phyloP scores from a whole-genome alignment of 2,329 filamentous ascomycete species.

The Capronia coronata region DNA sequence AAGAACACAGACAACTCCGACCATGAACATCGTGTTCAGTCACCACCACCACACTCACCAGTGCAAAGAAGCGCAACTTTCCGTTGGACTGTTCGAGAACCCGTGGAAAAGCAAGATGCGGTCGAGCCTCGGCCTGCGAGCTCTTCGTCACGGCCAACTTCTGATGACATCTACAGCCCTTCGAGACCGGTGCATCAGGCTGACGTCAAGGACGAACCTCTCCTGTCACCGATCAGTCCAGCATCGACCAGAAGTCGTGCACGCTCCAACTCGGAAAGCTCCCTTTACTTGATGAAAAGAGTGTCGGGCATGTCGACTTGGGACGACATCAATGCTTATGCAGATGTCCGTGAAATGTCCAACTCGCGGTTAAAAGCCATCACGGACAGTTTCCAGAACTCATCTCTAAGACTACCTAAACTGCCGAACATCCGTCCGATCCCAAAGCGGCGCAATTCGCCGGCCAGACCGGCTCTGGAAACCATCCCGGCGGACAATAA shows the following conservation, averaged over 20 bases:
- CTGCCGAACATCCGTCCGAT: constrained; percentile 37
- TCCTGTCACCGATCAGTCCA: constrained; percentile 30
- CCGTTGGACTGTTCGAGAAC: constrained; percentile 8
- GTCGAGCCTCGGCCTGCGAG: not conserved
- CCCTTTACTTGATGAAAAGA: constrained; percentile 63
- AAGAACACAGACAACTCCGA: not conserved
- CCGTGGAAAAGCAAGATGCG: constrained; percentile 2
- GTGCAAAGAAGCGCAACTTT: constrained; percentile 2
- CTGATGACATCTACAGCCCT: not conserved
- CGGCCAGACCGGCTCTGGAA: not conserved
- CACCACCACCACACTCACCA: constrained; percentile 2
- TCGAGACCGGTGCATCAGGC: constrained; percentile 24
- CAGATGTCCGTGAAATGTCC: constrained; percentile 73
- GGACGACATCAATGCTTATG: constrained; percentile 75
- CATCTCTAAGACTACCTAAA: constrained; percentile 61
- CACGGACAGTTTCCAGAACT: constrained; percentile 78
- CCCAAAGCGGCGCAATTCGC: constrained; percentile 8
- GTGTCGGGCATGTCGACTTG: constrained; percentile 74
- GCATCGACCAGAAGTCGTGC: constrained; percentile 39
- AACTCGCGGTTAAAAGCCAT: constrained; percentile 88
- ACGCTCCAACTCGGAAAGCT: constrained; percentile 68
- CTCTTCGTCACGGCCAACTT: not conserved
- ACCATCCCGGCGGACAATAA: not conserved
- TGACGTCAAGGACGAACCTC: constrained; percentile 23
- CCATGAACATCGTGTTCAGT: not conserved